Evolutionary conservation across 2,329 filamentous ascomycete genomes (phyloP).

Genomic region (Elsinoe ampelina): DNA sequence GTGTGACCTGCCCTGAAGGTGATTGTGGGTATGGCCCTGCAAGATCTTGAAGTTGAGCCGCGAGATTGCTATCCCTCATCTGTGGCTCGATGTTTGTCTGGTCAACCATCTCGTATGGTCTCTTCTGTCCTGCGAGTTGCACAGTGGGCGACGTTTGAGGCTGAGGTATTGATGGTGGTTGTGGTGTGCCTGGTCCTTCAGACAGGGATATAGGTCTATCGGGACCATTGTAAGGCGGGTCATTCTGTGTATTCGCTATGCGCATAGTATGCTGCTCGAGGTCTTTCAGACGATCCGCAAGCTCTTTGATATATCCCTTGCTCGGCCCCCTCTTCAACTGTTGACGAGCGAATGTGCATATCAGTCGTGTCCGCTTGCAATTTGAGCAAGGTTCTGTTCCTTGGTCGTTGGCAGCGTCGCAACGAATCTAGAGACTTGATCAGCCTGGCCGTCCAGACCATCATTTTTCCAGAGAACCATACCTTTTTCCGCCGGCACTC

Average conservation of each 20-base stretch:
- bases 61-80: not conserved
- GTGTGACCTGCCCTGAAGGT: not conserved
- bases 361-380: constrained; percentile 65
- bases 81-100: not conserved
- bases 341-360: constrained; percentile 71
- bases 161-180: not conserved
- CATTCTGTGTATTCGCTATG: constrained; percentile 20
- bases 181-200: not conserved
- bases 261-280: constrained; percentile 64
- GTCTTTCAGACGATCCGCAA: constrained; percentile 73
- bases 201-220: not conserved
- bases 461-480: not conserved
- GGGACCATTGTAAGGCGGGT: constrained; percentile 3
- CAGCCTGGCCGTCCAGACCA: constrained; percentile 1
- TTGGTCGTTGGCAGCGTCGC: constrained; percentile 68
- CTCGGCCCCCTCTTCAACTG: constrained; percentile 54
- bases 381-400: constrained; percentile 69
- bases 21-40: not conserved
- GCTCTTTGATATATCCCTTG: constrained; percentile 90
- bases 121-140: constrained; percentile 10
- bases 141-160: not conserved
- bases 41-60: not conserved
- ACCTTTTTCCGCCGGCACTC: constrained; percentile 20
- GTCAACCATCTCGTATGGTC: constrained; percentile 7
- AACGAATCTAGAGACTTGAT: constrained; percentile 51